Conservation (phyloP, 345 rosid species). For the Dovyalis caffra region DNA sequence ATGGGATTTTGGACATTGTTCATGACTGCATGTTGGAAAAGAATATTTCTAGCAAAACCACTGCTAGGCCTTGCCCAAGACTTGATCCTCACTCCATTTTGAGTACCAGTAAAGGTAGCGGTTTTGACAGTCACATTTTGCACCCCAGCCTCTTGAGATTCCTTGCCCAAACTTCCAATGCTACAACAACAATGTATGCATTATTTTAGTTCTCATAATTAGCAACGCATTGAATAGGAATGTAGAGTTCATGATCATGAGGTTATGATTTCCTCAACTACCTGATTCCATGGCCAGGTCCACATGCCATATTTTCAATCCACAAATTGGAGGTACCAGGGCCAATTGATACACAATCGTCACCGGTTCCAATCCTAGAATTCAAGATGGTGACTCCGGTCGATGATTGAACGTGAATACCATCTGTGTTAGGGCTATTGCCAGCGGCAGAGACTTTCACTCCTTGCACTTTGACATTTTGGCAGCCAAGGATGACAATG, state of each 20-base stretch:
- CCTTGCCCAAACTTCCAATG: slow-evolving; percentile 34
- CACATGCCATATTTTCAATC: slow-evolving; percentile 61
- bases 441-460: slow-evolving; percentile 48
- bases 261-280: not conserved
- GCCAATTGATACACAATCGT: slow-evolving; percentile 83
- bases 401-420: slow-evolving; percentile 63
- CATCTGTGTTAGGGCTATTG: slow-evolving; percentile 79
- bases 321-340: slow-evolving; percentile 50
- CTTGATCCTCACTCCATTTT: slow-evolving; percentile 31
- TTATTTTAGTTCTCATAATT: not conserved
- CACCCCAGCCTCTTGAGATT: slow-evolving; percentile 20
- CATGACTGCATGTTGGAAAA: slow-evolving; percentile 22
- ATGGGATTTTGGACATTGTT: slow-evolving; percentile 19
- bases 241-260: too few relatives aligned
- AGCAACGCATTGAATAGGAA: not conserved
- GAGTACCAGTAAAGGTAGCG: slow-evolving; percentile 13
- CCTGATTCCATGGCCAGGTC: slow-evolving; percentile 81
- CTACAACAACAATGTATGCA: not conserved
- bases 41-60: slow-evolving; percentile 20
- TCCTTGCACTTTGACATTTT: slow-evolving; percentile 49
- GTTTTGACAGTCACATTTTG: slow-evolving; percentile 27
- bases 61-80: slow-evolving; percentile 28
- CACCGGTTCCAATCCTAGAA: slow-evolving; percentile 71
- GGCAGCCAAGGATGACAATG: slow-evolving; percentile 48
- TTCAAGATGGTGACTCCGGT: slow-evolving; percentile 46